A percentile compares a stretch with the other conserved stretches of the same genome.
Evolutionary conservation across 2,329 filamentous ascomycete species (phyloP).

Genomic region (Chrysosporium keratinophilum): DNA sequence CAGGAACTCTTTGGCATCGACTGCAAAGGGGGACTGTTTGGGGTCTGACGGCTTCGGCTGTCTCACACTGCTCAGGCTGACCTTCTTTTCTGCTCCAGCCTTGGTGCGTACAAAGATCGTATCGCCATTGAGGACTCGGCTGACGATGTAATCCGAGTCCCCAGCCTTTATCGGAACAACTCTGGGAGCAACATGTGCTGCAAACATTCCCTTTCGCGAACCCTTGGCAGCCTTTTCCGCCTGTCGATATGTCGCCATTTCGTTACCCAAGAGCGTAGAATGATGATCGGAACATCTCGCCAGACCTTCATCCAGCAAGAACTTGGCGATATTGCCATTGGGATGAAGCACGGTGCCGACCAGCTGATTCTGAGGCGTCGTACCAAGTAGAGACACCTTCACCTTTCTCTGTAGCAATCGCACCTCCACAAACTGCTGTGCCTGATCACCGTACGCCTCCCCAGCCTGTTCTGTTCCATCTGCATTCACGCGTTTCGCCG

Average conservation of each 20-base stretch:
- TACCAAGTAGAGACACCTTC: slow-evolving; percentile 70
- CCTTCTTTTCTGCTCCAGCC: slow-evolving; percentile 72
- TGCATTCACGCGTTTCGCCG: slow-evolving; percentile 75
- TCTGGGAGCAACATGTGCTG: slow-evolving; percentile 62
- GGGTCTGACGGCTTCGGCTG: slow-evolving; percentile 84
- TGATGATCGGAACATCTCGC: slow-evolving; percentile 93
- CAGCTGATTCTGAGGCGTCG: slow-evolving; percentile 84
- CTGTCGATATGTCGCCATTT: slow-evolving; percentile 75
- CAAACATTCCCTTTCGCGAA: slow-evolving; percentile 67
- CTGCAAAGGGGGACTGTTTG: slow-evolving; percentile 75
- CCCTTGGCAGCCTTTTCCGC: slow-evolving; percentile 80
- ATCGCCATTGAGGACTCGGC: slow-evolving; percentile 77
- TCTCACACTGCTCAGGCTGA: slow-evolving; percentile 85
- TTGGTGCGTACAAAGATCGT: slow-evolving; percentile 80
- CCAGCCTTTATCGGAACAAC: slow-evolving; percentile 43
- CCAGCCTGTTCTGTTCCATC: slow-evolving; percentile 72
- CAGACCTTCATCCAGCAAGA: slow-evolving; percentile 77
- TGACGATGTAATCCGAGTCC: slow-evolving; percentile 70
- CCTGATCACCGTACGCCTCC: slow-evolving; percentile 83
- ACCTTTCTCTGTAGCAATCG: slow-evolving; percentile 79
- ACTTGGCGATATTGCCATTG: slow-evolving; percentile 82
- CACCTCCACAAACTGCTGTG: slow-evolving; percentile 75
- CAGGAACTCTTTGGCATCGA: slow-evolving; percentile 92
- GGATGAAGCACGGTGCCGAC: slow-evolving; percentile 80
- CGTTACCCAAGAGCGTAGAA: slow-evolving; percentile 76